Base-by-base conservation (phyloP, 495 filamentous ascomycete species). In the Patellaria atrata region DNA sequence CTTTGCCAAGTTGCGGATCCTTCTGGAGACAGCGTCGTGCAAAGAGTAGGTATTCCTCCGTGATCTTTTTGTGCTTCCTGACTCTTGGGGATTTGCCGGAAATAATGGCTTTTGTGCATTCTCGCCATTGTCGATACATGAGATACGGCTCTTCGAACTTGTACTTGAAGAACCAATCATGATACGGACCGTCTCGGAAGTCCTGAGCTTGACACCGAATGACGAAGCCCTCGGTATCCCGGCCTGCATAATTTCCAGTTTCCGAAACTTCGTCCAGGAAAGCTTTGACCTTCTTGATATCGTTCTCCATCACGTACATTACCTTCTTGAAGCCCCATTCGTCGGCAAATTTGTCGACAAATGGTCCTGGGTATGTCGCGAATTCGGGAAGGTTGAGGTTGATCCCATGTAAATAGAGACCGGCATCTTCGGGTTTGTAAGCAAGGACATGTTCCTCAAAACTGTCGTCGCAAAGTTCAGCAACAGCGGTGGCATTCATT, bases 131-230 rank as follows among this genome's bases (percentile, higher is more conserved):
- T 22, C 89, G 73, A 52, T 94, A 97, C 82, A 97, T 82, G 44
- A 97, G 59, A 54, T 97, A 97, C 0, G 89, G 89, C 60, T 97
- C 91, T 53, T 97, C 89, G 34, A 96, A 97, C 61, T 97, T 97
- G 68, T 83, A 97, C 55, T 97, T 97, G 75, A 96, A 97, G 60
- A 97, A 96, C 87, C 87, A 97, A 54, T 96, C 82, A 12, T 68
- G 62, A 58, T 72, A 89, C 0, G 58, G 44, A 25, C 53, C 55
- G 1, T 49, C 48, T 8, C 59, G 60, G 7, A 52, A 57, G 14
- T 67, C 55, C 33, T 65, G 64, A 40, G 73, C 70, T 52, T 82
- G 76, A 60, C 89, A 96, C 35, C 89, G 77, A 38, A 97, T 79
- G 35, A 97, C 89, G 45, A 97, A 97, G 2, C 89, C 89, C 54